A percentile compares a stretch with the other conserved stretches of the same genome.
Evolutionary conservation across 1,284 basidiomycete genomes (phyloP).

Genomic region (Ganoderma lingzhi): DNA sequence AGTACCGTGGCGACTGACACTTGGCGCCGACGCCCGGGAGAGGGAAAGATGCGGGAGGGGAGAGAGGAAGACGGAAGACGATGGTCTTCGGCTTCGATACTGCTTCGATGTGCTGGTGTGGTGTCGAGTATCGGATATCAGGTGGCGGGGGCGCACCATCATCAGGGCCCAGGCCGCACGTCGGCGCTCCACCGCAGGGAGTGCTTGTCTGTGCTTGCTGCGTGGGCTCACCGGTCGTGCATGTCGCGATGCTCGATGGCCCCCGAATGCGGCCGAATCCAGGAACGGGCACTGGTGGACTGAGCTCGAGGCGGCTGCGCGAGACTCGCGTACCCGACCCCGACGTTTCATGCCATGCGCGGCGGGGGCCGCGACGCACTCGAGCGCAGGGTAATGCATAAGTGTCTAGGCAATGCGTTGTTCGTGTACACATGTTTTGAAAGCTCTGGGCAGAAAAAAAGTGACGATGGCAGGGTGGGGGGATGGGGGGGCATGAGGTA

Average conservation of each 20-base stretch:
- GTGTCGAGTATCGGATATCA: not conserved
- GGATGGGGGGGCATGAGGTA: not conserved
- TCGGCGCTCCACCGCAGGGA: not conserved
- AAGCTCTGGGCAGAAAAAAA: not conserved
- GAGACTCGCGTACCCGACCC: not conserved
- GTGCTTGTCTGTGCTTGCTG: not conserved
- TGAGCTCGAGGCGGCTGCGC: slow-evolving; percentile 3
- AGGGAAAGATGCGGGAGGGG: not conserved
- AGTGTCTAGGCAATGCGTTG: slow-evolving; percentile 12
- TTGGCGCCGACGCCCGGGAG: not conserved
- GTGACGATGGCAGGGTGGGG: not conserved
- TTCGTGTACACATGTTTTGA: slow-evolving; percentile 3
- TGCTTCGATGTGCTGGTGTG: no score
- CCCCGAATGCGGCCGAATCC: not conserved
- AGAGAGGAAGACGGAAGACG: not conserved
- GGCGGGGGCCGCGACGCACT: not conserved
- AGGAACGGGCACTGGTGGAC: not conserved
- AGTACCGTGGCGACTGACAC: not conserved
- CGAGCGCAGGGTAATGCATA: not conserved
- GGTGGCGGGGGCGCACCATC: not conserved
- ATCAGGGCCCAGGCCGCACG: not conserved
- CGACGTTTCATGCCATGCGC: not conserved
- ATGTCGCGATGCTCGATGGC: not conserved
- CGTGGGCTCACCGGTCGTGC: not conserved
- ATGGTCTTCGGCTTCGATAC: not conserved